Percentiles rank a stretch among this genome's conserved stretches.
These are phyloP conservation scores for Metschnikowia reukaufii DNA, from an alignment of 805 yeast genomes.

Conservation along the genomic window DNA sequence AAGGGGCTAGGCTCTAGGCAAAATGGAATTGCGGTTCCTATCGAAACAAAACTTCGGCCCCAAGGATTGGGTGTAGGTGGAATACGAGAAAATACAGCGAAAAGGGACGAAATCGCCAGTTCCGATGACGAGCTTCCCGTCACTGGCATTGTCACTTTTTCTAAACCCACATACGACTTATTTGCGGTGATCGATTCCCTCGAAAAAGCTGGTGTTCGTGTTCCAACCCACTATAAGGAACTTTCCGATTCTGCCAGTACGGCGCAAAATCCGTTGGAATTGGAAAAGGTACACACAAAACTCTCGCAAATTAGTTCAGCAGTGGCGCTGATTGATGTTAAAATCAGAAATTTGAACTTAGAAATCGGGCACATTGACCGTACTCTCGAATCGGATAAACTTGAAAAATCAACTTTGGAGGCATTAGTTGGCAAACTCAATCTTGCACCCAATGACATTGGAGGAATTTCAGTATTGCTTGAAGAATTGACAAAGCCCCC, in stretches of 20 bases:
- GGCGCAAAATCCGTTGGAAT: slow-evolving; percentile 8
- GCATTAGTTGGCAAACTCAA: slow-evolving; percentile 1
- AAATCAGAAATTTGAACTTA: slow-evolving; percentile 1
- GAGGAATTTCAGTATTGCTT: neutral
- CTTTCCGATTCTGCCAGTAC: slow-evolving; percentile 27
- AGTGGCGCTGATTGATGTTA: slow-evolving; percentile 15
- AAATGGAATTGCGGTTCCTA: slow-evolving; percentile 78
- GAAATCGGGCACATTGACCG: slow-evolving; percentile 8
- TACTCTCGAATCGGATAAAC: slow-evolving; percentile 3
- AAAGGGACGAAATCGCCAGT: slow-evolving; percentile 13
- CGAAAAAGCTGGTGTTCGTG: slow-evolving; percentile 32
- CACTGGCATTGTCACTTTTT: slow-evolving; percentile 21
- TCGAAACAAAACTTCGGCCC: slow-evolving; percentile 66
- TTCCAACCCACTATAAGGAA: slow-evolving; percentile 38
- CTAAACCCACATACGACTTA: slow-evolving; percentile 24
- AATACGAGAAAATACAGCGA: slow-evolving; percentile 34
- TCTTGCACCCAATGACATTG: neutral
- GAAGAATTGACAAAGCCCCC: slow-evolving; percentile 7
- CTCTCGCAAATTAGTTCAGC: slow-evolving; percentile 19
- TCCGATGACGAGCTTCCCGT: slow-evolving; percentile 12
- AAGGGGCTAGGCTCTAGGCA: slow-evolving; percentile 76
- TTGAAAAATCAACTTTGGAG: neutral
- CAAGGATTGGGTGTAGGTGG: slow-evolving; percentile 78
- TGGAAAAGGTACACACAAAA: slow-evolving; percentile 15
- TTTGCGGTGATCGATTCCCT: slow-evolving; percentile 38